Percentiles rank a stretch among this genome's conserved stretches.
phyloP scores from a whole-genome alignment of 2,329 filamentous ascomycete species.

The Trichoderma citrinoviride region DNA sequence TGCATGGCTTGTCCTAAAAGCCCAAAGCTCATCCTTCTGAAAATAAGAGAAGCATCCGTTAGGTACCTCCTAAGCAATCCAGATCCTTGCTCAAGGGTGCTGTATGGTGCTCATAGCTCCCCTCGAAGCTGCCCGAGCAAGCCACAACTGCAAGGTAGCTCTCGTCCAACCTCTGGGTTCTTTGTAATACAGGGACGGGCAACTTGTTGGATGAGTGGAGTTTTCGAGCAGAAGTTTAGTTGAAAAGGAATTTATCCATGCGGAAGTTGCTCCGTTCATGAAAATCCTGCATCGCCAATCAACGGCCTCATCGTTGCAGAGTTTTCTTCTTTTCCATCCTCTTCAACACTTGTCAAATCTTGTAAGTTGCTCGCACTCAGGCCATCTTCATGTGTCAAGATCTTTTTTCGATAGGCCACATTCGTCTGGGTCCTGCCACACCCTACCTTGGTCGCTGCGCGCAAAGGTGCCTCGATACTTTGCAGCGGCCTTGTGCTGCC shows the following conservation, averaged over 20 bases:
- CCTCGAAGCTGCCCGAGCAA: slow-evolving; percentile 9
- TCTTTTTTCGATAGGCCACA: neutral
- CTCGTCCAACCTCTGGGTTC: neutral
- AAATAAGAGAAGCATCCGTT: neutral
- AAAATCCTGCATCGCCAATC: slow-evolving; percentile 15
- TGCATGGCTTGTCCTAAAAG: neutral
- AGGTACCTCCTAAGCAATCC: neutral
- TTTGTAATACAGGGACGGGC: neutral
- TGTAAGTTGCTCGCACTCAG: neutral
- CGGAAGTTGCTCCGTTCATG: neutral
- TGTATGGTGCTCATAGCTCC: neutral
- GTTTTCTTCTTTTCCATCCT: neutral
- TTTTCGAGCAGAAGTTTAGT: neutral
- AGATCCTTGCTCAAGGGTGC: neutral
- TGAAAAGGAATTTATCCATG: slow-evolving; percentile 11
- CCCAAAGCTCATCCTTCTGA: neutral
- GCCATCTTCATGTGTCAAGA: neutral
- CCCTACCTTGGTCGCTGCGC: no score
- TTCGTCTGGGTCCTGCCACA: neutral
- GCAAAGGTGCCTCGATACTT: neutral
- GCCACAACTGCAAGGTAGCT: neutral
- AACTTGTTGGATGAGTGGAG: neutral
- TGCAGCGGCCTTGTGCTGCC: no score
- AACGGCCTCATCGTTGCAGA: slow-evolving; percentile 8
- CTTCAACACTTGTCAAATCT: neutral